Conservation (phyloP, 2,329 filamentous ascomycete species). For the Waltergamsia citrina region DNA sequence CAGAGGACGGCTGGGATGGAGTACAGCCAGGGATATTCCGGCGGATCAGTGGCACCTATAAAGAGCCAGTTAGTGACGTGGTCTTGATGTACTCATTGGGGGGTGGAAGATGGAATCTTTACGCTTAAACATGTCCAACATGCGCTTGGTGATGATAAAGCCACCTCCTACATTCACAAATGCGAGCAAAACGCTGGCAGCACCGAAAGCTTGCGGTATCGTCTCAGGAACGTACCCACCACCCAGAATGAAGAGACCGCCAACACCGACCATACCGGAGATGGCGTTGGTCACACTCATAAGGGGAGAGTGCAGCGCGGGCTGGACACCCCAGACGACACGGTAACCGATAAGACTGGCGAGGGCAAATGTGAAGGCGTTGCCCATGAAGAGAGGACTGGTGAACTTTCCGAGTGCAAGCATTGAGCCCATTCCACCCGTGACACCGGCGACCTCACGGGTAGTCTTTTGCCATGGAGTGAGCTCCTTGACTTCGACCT, state of each 20-base stretch:
- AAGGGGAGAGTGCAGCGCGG: conserved; percentile 76
- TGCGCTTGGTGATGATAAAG: conserved; percentile 85
- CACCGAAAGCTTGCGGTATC: conserved; percentile 69
- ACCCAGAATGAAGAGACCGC: conserved; percentile 81
- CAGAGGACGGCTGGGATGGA: conserved; percentile 69
- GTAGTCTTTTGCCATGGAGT: conserved; percentile 77
- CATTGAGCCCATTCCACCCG: conserved; percentile 67
- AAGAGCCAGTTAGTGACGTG: background rate
- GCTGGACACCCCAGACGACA: conserved; percentile 78
- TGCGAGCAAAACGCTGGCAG: conserved; percentile 70
- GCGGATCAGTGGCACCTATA: conserved; percentile 66
- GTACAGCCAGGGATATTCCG: conserved; percentile 84
- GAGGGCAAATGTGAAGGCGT: conserved; percentile 75
- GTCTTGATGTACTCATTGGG: no score
- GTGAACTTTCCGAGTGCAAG: conserved; percentile 74
- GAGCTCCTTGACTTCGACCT: conserved; percentile 47
- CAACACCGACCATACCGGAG: conserved; percentile 83
- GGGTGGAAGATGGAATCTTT: conserved; percentile 18
- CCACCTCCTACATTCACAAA: conserved; percentile 86
- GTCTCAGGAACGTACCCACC: conserved; percentile 71
- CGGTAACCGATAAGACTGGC: conserved; percentile 82
- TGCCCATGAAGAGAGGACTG: conserved; percentile 77
- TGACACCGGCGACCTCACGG: conserved; percentile 65
- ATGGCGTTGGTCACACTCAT: conserved; percentile 95
- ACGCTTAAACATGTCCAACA: conserved; percentile 87